A percentile compares a stretch with the other conserved stretches of the same genome.
Evolutionary conservation across 73 alveolate species (phyloP).

Genomic region (Uronychia binucleata): DNA sequence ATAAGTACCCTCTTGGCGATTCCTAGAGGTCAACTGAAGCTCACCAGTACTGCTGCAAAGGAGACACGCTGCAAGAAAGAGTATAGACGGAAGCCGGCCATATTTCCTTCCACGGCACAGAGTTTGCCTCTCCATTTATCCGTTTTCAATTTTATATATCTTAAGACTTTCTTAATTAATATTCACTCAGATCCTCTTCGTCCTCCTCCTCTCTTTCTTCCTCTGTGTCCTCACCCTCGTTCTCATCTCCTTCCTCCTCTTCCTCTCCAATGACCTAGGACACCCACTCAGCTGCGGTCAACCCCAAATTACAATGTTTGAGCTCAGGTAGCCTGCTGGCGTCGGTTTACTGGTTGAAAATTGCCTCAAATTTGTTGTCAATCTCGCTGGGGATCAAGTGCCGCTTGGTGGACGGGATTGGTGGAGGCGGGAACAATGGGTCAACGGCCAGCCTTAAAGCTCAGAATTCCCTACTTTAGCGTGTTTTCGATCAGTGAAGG

Average conservation of each 20-base stretch:
- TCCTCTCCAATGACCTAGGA: not conserved
- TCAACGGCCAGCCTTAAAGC: slow-evolving; percentile 41
- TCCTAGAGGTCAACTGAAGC: no score
- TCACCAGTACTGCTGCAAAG: no score
- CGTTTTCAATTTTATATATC: not conserved
- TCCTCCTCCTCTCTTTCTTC: not conserved
- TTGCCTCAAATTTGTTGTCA: slow-evolving; percentile 53
- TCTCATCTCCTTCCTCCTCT: not conserved
- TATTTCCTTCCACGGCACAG: no score
- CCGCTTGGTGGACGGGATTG: slow-evolving; percentile 25
- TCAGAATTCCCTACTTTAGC: slow-evolving; percentile 22
- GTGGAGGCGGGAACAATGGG: slow-evolving; percentile 58
- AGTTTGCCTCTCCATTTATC: no score
- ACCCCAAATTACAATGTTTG: slow-evolving; percentile 11
- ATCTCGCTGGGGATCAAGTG: slow-evolving; percentile 25
- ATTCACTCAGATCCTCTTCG: not conserved
- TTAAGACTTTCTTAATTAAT: not conserved
- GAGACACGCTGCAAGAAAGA: no score
- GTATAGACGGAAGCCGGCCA: no score
- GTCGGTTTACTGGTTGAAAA: slow-evolving; percentile 41
- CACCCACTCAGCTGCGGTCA: not conserved
- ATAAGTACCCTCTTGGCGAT: no score
- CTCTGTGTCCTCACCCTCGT: not conserved
- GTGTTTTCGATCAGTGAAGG: slow-evolving; percentile 83
- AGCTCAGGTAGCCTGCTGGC: slow-evolving; percentile 27